Conservation (phyloP, 768 basidiomycete species). For the Leccinum subtestaceum region DNA sequence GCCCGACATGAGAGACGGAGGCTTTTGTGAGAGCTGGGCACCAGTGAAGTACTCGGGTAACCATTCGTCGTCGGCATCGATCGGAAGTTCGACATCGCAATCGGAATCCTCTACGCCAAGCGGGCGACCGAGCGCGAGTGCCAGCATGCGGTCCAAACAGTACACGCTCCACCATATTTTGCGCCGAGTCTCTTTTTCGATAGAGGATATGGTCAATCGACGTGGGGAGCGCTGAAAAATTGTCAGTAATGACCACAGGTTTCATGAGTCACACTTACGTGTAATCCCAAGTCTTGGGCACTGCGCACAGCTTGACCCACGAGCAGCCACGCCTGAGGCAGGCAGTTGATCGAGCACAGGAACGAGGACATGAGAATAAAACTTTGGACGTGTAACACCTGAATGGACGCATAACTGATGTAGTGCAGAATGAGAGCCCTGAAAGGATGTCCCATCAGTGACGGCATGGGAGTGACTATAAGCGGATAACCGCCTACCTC, state of each 20-base stretch:
- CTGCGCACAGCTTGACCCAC: constrained; percentile 87
- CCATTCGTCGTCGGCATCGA: constrained; percentile 78
- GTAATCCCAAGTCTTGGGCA: constrained; percentile 88
- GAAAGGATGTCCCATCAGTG: constrained; percentile 7
- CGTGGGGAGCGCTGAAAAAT: constrained; percentile 71
- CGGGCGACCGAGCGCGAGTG: constrained; percentile 84
- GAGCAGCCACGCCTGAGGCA: constrained; percentile 92
- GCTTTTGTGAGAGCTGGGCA: constrained; percentile 50
- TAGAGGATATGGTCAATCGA: constrained; percentile 61
- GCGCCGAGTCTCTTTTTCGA: constrained; percentile 85
- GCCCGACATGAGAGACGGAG: constrained; percentile 77
- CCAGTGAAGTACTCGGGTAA: constrained; percentile 72
- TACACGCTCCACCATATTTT: constrained; percentile 97
- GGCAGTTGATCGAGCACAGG: constrained; percentile 88
- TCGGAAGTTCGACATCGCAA: constrained; percentile 85
- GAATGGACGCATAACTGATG: constrained; percentile 84
- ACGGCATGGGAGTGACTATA: background rate
- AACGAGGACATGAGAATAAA: constrained; percentile 88
- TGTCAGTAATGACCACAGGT: constrained; percentile 15
- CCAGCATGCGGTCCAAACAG: constrained; percentile 87
- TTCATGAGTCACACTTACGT: constrained; percentile 53
- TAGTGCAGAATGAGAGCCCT: constrained; percentile 90
- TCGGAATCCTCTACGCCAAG: constrained; percentile 87
- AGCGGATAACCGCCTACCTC: constrained; percentile 47
- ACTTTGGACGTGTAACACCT: constrained; percentile 86